phyloP scores from a whole-genome alignment of 2,329 filamentous ascomycete genomes.

The Fusarium sterilihyphosum region DNA sequence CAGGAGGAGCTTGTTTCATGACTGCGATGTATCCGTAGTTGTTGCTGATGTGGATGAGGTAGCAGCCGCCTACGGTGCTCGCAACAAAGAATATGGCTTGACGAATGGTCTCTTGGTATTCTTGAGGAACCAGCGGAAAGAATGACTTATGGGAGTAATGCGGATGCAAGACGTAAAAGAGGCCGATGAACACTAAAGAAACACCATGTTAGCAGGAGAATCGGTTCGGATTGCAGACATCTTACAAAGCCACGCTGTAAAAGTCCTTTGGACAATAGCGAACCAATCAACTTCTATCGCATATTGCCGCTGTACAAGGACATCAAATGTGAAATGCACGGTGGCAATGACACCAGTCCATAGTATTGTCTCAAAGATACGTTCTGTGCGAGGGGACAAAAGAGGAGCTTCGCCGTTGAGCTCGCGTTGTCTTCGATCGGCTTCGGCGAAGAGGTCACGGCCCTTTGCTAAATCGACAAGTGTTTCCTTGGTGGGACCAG shows the following conservation, averaged over 20 bases:
- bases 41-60: constrained; percentile 85
- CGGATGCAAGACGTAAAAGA: constrained; percentile 67
- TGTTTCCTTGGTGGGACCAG: constrained; percentile 69
- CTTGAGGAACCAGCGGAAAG: constrained; percentile 59
- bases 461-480: constrained; percentile 78
- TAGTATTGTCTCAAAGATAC: constrained; percentile 64
- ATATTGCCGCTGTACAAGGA: constrained; percentile 83
- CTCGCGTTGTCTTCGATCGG: constrained; percentile 52
- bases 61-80: constrained; percentile 74
- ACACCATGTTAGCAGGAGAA: background rate
- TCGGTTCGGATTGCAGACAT: background rate
- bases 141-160: constrained; percentile 60
- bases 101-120: constrained; percentile 59
- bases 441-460: constrained; percentile 64
- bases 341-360: constrained; percentile 72
- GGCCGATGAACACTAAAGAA: constrained; percentile 60
- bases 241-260: constrained; percentile 64
- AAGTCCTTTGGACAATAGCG: constrained; percentile 62
- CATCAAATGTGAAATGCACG: constrained; percentile 81
- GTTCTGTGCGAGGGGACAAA: constrained; percentile 59
- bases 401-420: constrained; percentile 47
- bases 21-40: constrained; percentile 82
- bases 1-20: constrained; percentile 90
- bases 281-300: constrained; percentile 71
- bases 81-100: constrained; percentile 71